Conservation (phyloP, 768 basidiomycete genomes). For the Suillus clintonianus region DNA sequence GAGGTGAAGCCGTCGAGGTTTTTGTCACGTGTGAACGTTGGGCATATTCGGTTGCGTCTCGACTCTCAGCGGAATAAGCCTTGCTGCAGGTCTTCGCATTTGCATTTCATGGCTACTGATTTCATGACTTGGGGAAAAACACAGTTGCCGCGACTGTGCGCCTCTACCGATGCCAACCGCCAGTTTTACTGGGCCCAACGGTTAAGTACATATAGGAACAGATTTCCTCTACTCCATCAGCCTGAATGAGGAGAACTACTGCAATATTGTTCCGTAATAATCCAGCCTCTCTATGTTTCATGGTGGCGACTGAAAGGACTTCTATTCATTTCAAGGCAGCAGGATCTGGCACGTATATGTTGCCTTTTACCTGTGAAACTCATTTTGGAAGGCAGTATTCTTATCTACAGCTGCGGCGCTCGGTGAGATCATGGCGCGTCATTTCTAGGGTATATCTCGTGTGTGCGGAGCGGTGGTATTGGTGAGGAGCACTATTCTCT, state of each 20-base stretch:
- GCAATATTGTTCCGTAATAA: background rate
- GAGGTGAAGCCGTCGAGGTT: background rate
- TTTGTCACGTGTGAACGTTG: background rate
- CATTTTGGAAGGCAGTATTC: background rate
- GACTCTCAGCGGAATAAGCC: background rate
- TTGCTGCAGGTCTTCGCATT: background rate
- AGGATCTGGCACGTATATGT: background rate
- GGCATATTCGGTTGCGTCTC: background rate
- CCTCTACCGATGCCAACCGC: background rate
- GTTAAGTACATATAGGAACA: background rate
- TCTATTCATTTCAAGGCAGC: background rate
- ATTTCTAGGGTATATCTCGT: background rate
- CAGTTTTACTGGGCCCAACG: background rate
- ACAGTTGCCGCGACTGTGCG: background rate
- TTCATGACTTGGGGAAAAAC: background rate
- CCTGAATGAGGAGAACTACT: background rate
- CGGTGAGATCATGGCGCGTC: background rate
- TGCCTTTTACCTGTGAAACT: background rate
- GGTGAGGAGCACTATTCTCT: background rate
- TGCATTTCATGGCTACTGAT: background rate
- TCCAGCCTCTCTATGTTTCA: background rate
- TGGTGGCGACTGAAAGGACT: background rate
- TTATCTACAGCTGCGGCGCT: background rate
- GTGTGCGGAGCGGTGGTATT: background rate
- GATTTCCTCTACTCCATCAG: background rate